phyloP scores from a whole-genome alignment of 2,329 filamentous ascomycete genomes.

The Sarocladium oryzae region DNA sequence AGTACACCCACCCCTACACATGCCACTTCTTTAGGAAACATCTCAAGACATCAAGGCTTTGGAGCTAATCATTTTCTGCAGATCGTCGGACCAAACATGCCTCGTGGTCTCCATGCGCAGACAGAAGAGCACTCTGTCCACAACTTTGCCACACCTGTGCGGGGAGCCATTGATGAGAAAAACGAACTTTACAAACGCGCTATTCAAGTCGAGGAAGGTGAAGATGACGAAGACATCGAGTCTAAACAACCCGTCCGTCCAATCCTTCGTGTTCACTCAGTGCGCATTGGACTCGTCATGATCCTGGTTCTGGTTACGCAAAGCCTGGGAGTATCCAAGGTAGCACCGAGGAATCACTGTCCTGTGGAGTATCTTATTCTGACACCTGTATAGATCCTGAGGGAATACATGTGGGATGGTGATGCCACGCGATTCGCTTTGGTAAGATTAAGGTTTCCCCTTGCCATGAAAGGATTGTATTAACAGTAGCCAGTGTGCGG shows the following conservation, averaged over 20 bases:
- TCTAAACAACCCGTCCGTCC: constrained; percentile 16
- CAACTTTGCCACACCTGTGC: constrained; percentile 14
- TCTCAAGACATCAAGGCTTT: too few species aligned
- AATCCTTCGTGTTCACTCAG: constrained; percentile 17
- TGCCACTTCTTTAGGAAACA: too few species aligned
- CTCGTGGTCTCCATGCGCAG: constrained; percentile 16
- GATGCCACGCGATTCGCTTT: neutral
- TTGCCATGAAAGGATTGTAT: neutral
- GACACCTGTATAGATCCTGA: neutral
- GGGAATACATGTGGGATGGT: neutral
- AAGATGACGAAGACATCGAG: constrained; percentile 16
- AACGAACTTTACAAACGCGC: constrained; percentile 19
- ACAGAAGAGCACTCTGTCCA: constrained; percentile 12
- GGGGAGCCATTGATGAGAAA: constrained; percentile 20
- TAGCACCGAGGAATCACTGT: constrained; percentile 8
- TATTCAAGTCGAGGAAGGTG: constrained; percentile 20
- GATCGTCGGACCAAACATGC: constrained; percentile 19
- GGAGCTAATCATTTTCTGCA: neutral
- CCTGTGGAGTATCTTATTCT: neutral
- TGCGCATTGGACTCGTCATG: constrained; percentile 20
- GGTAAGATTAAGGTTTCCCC: neutral
- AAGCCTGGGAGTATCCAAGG: constrained; percentile 18
- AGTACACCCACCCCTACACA: constrained; percentile 10
- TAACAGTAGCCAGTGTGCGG: neutral
- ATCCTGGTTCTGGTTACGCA: constrained; percentile 20